phyloP scores from a whole-genome alignment of 495 filamentous ascomycete species.

The Mytilinidion resinicola region DNA sequence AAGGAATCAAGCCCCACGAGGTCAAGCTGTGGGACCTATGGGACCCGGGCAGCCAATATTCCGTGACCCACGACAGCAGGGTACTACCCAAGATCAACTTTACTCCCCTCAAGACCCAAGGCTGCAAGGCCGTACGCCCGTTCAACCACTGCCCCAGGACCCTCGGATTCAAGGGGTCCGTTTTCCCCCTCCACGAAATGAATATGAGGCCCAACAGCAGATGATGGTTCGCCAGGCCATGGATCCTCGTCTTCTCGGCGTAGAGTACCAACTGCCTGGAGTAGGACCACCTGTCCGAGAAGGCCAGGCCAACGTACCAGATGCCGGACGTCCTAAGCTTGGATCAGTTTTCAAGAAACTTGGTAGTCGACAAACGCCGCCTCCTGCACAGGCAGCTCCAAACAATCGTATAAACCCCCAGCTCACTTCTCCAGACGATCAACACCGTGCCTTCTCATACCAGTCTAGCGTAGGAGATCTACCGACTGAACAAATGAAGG shows the following conservation, averaged over 20 bases:
- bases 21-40: neutral
- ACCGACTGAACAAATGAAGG: slow-evolving; percentile 12
- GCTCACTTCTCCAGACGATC: neutral
- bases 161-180: slow-evolving; percentile 6
- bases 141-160: slow-evolving; percentile 5
- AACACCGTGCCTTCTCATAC: slow-evolving; percentile 5
- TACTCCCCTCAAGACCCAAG: neutral
- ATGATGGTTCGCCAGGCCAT: slow-evolving; percentile 23
- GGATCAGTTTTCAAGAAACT: slow-evolving; percentile 17
- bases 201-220: slow-evolving; percentile 25
- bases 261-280: slow-evolving; percentile 31
- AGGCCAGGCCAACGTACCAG: neutral
- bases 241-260: slow-evolving; percentile 35
- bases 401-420: slow-evolving; percentile 10
- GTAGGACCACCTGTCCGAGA: slow-evolving; percentile 14
- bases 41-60: neutral
- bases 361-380: slow-evolving; percentile 8
- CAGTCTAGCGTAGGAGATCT: slow-evolving; percentile 16
- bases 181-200: slow-evolving; percentile 8
- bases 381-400: neutral
- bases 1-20: slow-evolving; percentile 2
- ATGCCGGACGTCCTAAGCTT: slow-evolving; percentile 11
- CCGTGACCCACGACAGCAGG: neutral
- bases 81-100: neutral
- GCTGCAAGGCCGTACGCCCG: slow-evolving; percentile 1